Evolutionary conservation across 1,284 basidiomycete genomes (phyloP).

Genomic region (Cerioporus squamosus): DNA sequence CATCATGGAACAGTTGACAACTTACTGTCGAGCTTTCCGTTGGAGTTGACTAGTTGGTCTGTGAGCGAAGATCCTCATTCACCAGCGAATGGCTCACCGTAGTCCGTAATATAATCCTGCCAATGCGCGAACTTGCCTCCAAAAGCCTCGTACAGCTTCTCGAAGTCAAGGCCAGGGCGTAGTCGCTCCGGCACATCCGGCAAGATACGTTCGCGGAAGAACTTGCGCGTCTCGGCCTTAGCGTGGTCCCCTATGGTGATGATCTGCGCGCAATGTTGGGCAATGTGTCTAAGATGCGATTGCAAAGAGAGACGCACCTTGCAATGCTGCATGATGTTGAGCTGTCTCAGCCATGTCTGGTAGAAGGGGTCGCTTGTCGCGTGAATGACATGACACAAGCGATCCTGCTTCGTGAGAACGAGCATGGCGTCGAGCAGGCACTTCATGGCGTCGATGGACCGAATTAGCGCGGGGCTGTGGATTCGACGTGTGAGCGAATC

Average conservation of each 20-base stretch:
- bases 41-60: conserved; percentile 35
- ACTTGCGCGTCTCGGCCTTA: conserved; percentile 67
- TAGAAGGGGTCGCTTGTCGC: conserved; percentile 86
- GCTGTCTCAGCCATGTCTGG: conserved; percentile 77
- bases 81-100: conserved; percentile 41
- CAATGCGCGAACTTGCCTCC: conserved; percentile 84
- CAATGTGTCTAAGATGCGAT: neutral
- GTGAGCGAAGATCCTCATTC: neutral
- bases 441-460: conserved; percentile 80
- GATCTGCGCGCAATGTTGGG: conserved; percentile 46
- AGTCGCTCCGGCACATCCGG: conserved; percentile 65
- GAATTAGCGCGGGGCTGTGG: conserved; percentile 68
- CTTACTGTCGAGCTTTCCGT: conserved; percentile 46
- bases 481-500: neutral
- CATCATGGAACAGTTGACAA: neutral
- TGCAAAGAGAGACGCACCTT: conserved; percentile 48
- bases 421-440: conserved; percentile 82
- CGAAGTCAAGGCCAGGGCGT: conserved; percentile 62
- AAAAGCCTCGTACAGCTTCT: conserved; percentile 74
- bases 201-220: conserved; percentile 65
- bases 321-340: conserved; percentile 81
- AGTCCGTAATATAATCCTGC: conserved; percentile 78
- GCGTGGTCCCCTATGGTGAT: conserved; percentile 80
- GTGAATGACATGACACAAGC: conserved; percentile 81
- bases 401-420: conserved; percentile 84